Evolutionary conservation across 306 rosid species (phyloP).

Genomic region (Lathyrus aphaca): DNA sequence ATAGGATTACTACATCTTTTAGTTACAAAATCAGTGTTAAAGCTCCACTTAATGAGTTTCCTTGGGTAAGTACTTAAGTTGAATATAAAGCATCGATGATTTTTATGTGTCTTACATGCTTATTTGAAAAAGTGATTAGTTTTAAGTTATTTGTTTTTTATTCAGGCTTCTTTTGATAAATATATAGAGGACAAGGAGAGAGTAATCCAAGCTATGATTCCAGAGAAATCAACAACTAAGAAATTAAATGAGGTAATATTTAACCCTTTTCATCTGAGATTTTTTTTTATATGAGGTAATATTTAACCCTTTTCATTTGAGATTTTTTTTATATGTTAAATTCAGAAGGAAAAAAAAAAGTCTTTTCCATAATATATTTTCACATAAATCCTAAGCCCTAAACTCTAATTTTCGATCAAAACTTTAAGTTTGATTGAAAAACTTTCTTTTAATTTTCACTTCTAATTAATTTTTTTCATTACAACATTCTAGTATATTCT

Average conservation of each 20-base stretch:
- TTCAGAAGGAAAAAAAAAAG: no score
- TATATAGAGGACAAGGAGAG: constrained; percentile 46
- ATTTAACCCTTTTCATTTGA: background rate
- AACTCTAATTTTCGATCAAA: no score
- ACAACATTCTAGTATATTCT: no score
- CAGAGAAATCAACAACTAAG: constrained; percentile 30
- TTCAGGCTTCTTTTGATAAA: constrained; percentile 42
- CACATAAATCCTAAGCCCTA: no score
- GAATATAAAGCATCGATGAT: background rate
- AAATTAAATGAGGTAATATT: constrained; percentile 37
- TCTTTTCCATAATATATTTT: no score
- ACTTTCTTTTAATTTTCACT: no score
- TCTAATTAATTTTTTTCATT: background rate
- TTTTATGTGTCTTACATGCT: background rate
- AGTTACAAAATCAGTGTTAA: background rate
- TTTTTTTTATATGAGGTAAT: constrained; percentile 36
- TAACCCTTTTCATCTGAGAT: background rate
- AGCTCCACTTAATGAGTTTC: constrained; percentile 35
- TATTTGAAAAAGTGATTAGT: background rate
- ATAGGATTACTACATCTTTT: constrained; percentile 26
- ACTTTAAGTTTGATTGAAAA: no score
- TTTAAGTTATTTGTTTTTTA: constrained; percentile 4
- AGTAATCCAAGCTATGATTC: constrained; percentile 37
- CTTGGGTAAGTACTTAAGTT: constrained; percentile 16
- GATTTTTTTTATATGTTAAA: no score